Conservation (phyloP, 768 basidiomycete genomes). For the Mycena crocata region DNA sequence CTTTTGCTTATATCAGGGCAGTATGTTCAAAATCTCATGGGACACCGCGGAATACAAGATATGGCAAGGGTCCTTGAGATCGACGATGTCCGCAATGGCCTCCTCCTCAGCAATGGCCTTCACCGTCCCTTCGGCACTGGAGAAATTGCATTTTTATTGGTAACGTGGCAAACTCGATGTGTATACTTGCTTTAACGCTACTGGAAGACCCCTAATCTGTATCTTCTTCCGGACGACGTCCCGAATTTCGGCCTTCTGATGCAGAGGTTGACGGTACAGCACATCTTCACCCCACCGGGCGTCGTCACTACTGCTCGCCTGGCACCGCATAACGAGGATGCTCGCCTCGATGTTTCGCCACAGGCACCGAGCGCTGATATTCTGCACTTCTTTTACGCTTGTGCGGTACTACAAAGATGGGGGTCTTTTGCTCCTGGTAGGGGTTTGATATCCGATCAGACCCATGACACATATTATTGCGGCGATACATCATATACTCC, state of each 20-base stretch:
- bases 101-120: neutral
- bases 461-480: neutral
- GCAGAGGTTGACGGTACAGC: neutral
- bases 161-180: neutral
- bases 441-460: neutral
- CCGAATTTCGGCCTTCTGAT: neutral
- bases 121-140: neutral
- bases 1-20: neutral
- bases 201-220: neutral
- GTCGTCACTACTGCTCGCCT: neutral
- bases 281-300: neutral
- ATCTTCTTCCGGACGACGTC: neutral
- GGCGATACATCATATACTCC: neutral
- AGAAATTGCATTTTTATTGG: neutral
- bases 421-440: neutral
- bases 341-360: neutral
- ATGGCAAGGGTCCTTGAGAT: neutral
- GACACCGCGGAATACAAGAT: neutral
- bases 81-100: neutral
- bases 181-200: neutral
- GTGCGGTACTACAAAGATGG: neutral
- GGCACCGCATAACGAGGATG: neutral
- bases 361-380: neutral
- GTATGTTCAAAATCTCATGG: neutral
- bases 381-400: neutral